Conservation (phyloP, 768 basidiomycete genomes). For the Tulasnella sp. region DNA sequence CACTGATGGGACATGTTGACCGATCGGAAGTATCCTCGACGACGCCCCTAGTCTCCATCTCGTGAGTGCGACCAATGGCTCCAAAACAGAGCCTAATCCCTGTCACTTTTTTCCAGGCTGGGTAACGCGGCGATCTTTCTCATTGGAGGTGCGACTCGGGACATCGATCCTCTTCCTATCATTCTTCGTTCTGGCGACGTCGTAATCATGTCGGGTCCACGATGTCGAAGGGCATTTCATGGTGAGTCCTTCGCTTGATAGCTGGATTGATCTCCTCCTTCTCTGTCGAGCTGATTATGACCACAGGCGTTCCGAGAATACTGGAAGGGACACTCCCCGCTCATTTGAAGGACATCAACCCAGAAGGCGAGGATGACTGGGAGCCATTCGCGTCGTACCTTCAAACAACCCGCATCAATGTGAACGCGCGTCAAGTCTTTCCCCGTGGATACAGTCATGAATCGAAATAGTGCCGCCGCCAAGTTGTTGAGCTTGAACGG, state of each 20-base stretch:
- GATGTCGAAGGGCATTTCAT: constrained; percentile 81
- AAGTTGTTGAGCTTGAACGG: no score
- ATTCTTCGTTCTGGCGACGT: constrained; percentile 85
- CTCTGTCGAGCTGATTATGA: no score
- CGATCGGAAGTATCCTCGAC: constrained; percentile 89
- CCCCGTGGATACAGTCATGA: constrained; percentile 12
- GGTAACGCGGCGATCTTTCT: constrained; percentile 86
- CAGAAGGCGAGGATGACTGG: constrained; percentile 39
- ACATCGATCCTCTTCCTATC: constrained; percentile 65
- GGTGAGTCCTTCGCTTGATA: constrained; percentile 51
- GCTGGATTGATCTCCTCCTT: no score
- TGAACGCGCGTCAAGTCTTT: constrained; percentile 67
- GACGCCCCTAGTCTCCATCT: constrained; percentile 86
- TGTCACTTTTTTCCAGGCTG: constrained; percentile 38
- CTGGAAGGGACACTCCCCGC: constrained; percentile 67
- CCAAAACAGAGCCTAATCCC: background rate
- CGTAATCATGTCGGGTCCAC: constrained; percentile 84
- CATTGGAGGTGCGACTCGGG: constrained; percentile 72
- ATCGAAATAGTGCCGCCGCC: no score
- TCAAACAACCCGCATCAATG: constrained; percentile 63
- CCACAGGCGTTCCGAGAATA: constrained; percentile 72
- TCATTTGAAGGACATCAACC: constrained; percentile 32
- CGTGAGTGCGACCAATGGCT: constrained; percentile 57
- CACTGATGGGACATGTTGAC: constrained; percentile 96
- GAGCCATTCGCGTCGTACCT: constrained; percentile 49